These are phyloP conservation scores for Alternaria sp. DNA, from an alignment of 2,329 filamentous ascomycete genomes.

Conservation along the genomic window DNA sequence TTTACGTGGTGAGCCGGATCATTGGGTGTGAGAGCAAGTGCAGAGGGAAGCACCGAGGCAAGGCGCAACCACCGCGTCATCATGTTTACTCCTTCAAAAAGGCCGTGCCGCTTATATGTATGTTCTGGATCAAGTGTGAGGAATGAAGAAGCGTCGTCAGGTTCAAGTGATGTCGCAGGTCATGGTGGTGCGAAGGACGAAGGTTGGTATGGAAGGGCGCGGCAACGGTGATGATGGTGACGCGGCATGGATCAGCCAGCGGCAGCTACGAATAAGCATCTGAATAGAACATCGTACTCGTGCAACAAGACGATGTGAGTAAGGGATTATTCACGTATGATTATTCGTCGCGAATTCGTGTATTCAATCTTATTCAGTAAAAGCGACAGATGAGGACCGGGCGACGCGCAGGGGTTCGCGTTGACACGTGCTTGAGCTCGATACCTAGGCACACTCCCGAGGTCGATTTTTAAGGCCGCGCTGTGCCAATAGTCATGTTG, in stretches of 20 bases:
- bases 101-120: not conserved
- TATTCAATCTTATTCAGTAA: not conserved
- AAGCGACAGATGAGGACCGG: not conserved
- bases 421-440: constrained; percentile 12
- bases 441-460: not conserved
- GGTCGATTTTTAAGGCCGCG: not conserved
- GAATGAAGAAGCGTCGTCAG: not conserved
- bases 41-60: constrained; percentile 23
- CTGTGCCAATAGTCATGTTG: not conserved
- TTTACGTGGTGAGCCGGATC: constrained; percentile 26
- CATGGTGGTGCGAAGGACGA: constrained; percentile 7
- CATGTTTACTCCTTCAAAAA: not conserved
- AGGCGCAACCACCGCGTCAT: constrained; percentile 22
- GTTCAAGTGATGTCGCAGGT: constrained; percentile 2
- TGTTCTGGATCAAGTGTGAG: not conserved
- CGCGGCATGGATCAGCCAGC: constrained; percentile 7
- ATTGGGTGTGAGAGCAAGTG: constrained; percentile 22
- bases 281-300: not conserved
- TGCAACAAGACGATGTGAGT: not conserved
- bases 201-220: not conserved
- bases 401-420: not conserved
- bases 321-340: not conserved
- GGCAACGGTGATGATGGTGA: constrained; percentile 2
- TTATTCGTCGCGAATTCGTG: not conserved
- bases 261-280: not conserved